phyloP scores from a whole-genome alignment of 129 eudicot genomes.

The Pseudognaphalium luteoalbum region DNA sequence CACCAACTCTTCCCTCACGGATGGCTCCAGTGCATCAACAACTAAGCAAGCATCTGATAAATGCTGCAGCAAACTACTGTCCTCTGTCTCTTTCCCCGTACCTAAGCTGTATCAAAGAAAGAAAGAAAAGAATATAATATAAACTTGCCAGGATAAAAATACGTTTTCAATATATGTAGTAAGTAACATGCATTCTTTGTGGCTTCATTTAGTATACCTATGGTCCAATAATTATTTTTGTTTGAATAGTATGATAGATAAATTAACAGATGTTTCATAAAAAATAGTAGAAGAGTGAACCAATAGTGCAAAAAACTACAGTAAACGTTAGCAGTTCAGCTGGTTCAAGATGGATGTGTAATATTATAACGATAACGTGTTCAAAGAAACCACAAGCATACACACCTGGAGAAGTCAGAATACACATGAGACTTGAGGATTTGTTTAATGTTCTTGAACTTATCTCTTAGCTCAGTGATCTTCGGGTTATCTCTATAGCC shows the following conservation, averaged over 20 bases:
- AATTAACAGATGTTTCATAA: not conserved
- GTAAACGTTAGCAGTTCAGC: slow-evolving; percentile 11
- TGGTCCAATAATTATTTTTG: slow-evolving; percentile 9
- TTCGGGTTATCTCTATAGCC: slow-evolving; percentile 95
- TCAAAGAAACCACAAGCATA: slow-evolving; percentile 1
- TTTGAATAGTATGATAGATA: slow-evolving; percentile 7
- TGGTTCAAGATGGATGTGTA: slow-evolving; percentile 17
- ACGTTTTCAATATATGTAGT: not conserved
- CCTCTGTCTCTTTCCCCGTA: slow-evolving; percentile 96
- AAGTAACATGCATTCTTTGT: not conserved
- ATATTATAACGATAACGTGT: slow-evolving; percentile 10
- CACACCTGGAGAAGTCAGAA: slow-evolving; percentile 97
- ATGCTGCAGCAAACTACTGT: slow-evolving; percentile 80
- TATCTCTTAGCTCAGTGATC: slow-evolving; percentile 93
- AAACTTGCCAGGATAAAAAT: slow-evolving; percentile 21
- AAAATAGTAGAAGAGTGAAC: not conserved
- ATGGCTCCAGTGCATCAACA: slow-evolving; percentile 98
- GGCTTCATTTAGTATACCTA: not conserved
- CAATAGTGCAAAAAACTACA: slow-evolving; percentile 12
- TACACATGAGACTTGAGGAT: slow-evolving; percentile 94
- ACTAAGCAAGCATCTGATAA: slow-evolving; percentile 96
- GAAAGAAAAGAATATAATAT: slow-evolving; percentile 3
- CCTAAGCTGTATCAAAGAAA: slow-evolving; percentile 72
- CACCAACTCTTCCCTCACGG: slow-evolving; percentile 92
- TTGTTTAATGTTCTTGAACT: slow-evolving; percentile 94